A percentile compares a stretch with the other conserved stretches of the same genome.
Evolutionary conservation across 768 basidiomycete genomes (phyloP).

Genomic region (Roridomyces roridus): DNA sequence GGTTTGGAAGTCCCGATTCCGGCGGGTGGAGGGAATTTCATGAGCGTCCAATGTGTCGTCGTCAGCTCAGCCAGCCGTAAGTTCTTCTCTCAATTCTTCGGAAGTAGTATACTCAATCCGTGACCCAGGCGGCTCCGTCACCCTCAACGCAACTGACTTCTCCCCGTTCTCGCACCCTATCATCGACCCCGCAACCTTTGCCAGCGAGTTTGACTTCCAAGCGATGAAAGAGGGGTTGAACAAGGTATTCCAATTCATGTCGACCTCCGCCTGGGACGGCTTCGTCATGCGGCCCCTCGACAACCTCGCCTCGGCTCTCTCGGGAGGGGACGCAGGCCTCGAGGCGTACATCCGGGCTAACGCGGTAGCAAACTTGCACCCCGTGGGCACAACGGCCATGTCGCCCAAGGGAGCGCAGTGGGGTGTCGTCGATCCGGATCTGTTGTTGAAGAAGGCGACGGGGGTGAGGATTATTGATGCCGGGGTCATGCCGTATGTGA

Average conservation of each 20-base stretch:
- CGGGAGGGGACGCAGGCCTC: conserved; percentile 34
- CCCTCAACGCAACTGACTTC: conserved; percentile 31
- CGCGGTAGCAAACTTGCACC: conserved; percentile 31
- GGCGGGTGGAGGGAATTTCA: conserved; percentile 11
- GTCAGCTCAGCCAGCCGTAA: conserved; percentile 19
- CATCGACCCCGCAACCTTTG: conserved; percentile 32
- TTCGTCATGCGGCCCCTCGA: conserved; percentile 29
- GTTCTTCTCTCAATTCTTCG: not conserved
- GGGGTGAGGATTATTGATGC: conserved; percentile 47
- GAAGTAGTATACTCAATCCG: no score
- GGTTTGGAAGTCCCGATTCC: conserved; percentile 6
- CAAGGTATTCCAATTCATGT: conserved; percentile 29
- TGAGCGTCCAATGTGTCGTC: conserved; percentile 2
- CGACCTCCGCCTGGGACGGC: conserved; percentile 33
- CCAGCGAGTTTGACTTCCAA: conserved; percentile 28
- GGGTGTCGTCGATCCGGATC: conserved; percentile 42
- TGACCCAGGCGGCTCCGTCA: conserved; percentile 32
- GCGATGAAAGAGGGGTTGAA: conserved; percentile 35
- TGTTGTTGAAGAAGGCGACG: conserved; percentile 38
- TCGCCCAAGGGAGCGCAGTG: conserved; percentile 27
- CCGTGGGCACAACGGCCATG: conserved; percentile 37
- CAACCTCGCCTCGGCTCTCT: conserved; percentile 26
- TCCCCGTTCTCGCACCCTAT: conserved; percentile 28
- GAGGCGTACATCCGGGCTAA: conserved; percentile 30
- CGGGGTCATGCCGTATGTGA: conserved; percentile 31